phyloP scores from a whole-genome alignment of 2,329 filamentous ascomycete species.

The Fusarium zealandicum region DNA sequence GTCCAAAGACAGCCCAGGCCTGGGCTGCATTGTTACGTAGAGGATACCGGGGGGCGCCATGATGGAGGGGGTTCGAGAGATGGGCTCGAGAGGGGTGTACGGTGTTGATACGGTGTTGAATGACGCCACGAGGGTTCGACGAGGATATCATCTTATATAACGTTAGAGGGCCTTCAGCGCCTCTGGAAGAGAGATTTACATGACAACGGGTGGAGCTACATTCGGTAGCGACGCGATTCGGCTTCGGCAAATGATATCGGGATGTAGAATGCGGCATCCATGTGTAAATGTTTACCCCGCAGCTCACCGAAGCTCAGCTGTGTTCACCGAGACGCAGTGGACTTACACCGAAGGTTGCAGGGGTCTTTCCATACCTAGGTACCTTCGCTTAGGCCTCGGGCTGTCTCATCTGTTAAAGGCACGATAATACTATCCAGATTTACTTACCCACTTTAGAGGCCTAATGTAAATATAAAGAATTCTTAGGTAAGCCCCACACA shows the following conservation, averaged over 20 bases:
- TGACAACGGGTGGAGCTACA: conserved; percentile 33
- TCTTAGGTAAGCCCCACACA: no score
- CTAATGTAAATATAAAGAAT: no score
- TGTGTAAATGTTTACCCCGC: conserved; percentile 44
- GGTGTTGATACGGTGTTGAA: background rate
- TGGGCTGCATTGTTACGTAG: conserved; percentile 86
- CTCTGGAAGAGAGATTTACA: conserved; percentile 42
- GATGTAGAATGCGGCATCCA: conserved; percentile 28
- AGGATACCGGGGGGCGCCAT: conserved; percentile 70
- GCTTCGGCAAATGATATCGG: conserved; percentile 44
- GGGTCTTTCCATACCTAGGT: background rate
- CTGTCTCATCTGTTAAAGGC: no score
- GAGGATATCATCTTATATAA: background rate
- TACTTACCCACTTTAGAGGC: no score
- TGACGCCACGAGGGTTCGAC: background rate
- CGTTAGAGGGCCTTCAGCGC: conserved; percentile 12
- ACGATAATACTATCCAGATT: no score
- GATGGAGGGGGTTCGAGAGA: conserved; percentile 3
- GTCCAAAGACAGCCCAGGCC: conserved; percentile 66
- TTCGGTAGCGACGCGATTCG: conserved; percentile 29
- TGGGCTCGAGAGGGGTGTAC: background rate
- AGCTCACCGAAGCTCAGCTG: conserved; percentile 22
- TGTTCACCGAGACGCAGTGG: background rate
- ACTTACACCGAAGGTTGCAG: conserved; percentile 1
- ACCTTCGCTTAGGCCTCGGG: no score